Evolutionary conservation across 2,329 filamentous ascomycete species (phyloP).

Genomic region (Tolypocladium nubicola): DNA sequence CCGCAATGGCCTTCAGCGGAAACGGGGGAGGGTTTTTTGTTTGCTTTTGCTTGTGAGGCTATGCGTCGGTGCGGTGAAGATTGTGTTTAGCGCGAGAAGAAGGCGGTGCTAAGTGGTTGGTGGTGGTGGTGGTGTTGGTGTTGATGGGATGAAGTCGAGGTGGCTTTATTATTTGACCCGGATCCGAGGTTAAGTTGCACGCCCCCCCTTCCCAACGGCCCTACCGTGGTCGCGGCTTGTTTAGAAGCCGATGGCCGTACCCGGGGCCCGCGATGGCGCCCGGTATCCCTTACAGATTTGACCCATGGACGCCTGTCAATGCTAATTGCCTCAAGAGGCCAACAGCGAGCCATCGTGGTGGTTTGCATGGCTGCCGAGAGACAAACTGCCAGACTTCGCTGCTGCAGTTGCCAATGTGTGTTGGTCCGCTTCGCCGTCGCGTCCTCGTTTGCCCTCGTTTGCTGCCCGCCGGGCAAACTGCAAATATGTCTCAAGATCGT

Average conservation of each 20-base stretch:
- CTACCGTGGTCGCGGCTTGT: too few relatives aligned
- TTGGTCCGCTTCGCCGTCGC: not conserved
- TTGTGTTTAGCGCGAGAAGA: not conserved
- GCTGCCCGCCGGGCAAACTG: not conserved
- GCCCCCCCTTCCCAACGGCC: not conserved
- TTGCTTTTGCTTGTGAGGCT: too few relatives aligned
- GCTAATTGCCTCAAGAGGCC: not conserved
- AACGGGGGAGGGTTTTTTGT: not conserved
- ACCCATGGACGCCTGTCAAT: not conserved
- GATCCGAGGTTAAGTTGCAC: not conserved
- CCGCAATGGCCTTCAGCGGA: not conserved
- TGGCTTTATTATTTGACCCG: not conserved
- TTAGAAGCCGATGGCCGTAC: too few relatives aligned
- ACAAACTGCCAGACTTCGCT: not conserved
- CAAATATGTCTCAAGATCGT: too few relatives aligned
- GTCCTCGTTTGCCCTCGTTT: not conserved
- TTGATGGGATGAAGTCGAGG: not conserved
- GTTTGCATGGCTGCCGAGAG: not conserved
- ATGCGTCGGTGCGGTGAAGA: not conserved
- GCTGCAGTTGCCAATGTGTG: not conserved
- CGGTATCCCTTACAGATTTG: too few relatives aligned
- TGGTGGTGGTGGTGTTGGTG: too few relatives aligned
- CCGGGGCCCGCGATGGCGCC: too few relatives aligned
- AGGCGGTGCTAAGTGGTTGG: not conserved
- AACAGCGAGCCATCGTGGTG: not conserved